phyloP scores from a whole-genome alignment of 768 basidiomycete genomes.

The Erythrobasidium yunnanense region DNA sequence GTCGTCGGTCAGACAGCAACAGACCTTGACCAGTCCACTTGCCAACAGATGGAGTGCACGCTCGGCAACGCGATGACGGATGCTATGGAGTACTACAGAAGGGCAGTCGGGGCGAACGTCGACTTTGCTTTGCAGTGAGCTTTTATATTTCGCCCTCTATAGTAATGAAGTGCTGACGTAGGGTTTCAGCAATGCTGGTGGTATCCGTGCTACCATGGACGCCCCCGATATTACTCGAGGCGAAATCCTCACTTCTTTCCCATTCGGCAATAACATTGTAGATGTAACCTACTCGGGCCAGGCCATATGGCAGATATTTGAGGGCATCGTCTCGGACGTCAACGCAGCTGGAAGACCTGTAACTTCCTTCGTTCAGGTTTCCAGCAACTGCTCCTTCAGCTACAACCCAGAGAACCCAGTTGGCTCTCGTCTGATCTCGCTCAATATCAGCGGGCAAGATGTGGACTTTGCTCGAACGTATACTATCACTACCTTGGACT shows the following conservation, averaged over 20 bases:
- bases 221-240: slow-evolving; percentile 45
- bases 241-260: slow-evolving; percentile 43
- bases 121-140: slow-evolving; percentile 1
- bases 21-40: slow-evolving; percentile 44
- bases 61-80: slow-evolving; percentile 47
- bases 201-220: slow-evolving; percentile 45
- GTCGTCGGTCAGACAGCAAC: slow-evolving; percentile 44
- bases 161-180: neutral
- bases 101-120: slow-evolving; percentile 37
- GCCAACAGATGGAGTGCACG: slow-evolving; percentile 41
- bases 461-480: slow-evolving; percentile 34
- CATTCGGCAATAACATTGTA: slow-evolving; percentile 46
- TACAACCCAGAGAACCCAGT: slow-evolving; percentile 35
- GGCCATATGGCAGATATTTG: slow-evolving; percentile 46
- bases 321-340: slow-evolving; percentile 43
- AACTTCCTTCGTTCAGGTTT: slow-evolving; percentile 47
- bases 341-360: slow-evolving; percentile 38
- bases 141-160: too few species aligned
- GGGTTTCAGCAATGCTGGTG: slow-evolving; percentile 45
- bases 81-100: slow-evolving; percentile 44
- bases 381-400: slow-evolving; percentile 40
- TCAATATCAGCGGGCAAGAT: slow-evolving; percentile 29
- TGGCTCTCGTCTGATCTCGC: slow-evolving; percentile 35
- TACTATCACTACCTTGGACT: slow-evolving; percentile 37
- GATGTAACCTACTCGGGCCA: slow-evolving; percentile 45